These are phyloP conservation scores for Cladorrhinum samala DNA, from an alignment of 495 filamentous ascomycete genomes.

Conservation along the genomic window DNA sequence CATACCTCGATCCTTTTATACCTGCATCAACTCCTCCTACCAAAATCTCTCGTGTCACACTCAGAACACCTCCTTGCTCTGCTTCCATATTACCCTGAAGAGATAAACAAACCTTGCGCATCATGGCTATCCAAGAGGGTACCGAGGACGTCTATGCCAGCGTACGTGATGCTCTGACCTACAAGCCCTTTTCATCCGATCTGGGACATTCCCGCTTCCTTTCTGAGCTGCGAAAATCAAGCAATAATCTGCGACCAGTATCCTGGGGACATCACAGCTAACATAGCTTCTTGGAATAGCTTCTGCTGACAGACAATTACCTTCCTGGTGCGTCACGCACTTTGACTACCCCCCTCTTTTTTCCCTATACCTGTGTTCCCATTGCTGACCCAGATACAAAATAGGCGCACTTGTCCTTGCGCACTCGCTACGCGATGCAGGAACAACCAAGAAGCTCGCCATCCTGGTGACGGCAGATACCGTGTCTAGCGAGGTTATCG, in stretches of 20 bases:
- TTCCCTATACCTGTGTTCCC: not conserved
- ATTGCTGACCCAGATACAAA: constrained; percentile 20
- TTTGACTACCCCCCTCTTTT: constrained; percentile 13
- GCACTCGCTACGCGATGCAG: constrained; percentile 89
- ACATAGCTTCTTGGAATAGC: constrained; percentile 43
- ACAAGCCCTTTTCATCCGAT: not conserved
- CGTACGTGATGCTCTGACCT: constrained; percentile 29
- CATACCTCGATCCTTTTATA: not conserved
- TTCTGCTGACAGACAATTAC: constrained; percentile 85
- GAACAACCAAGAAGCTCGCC: constrained; percentile 78
- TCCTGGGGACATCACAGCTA: constrained; percentile 19
- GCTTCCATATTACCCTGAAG: not conserved
- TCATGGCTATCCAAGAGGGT: constrained; percentile 25
- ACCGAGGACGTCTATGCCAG: constrained; percentile 52
- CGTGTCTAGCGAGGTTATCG: constrained; percentile 63
- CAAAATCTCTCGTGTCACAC: not conserved
- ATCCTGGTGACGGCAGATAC: constrained; percentile 74
- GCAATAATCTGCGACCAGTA: not conserved
- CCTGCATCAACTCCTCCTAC: too few species aligned
- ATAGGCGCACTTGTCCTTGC: constrained; percentile 86
- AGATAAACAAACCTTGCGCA: constrained; percentile 1
- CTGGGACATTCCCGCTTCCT: not conserved
- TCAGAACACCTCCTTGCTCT: not conserved
- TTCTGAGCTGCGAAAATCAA: not conserved
- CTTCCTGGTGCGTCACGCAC: constrained; percentile 80